A percentile compares a stretch with the other conserved stretches of the same genome.
phyloP scores from a whole-genome alignment of 2,329 filamentous ascomycete genomes.

The Phyllosticta citribraziliensis region DNA sequence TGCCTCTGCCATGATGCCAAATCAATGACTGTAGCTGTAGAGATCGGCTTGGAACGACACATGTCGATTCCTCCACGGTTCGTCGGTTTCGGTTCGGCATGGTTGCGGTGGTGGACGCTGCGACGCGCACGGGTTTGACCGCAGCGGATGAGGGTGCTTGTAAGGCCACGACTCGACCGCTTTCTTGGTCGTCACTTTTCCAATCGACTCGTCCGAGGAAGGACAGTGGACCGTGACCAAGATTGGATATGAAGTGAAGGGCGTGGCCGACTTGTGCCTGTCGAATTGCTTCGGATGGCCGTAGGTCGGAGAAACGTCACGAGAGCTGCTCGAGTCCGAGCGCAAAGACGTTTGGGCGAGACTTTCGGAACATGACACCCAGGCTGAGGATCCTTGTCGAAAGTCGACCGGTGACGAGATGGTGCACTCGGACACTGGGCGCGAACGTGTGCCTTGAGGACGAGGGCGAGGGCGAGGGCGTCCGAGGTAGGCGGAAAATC shows the following conservation, averaged over 20 bases:
- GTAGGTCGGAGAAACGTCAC: not conserved
- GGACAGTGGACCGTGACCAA: slow-evolving; percentile 4
- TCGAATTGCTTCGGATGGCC: not conserved
- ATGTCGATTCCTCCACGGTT: slow-evolving; percentile 2
- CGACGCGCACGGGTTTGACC: slow-evolving; percentile 3
- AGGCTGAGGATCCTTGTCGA: not conserved
- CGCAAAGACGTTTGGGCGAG: not conserved
- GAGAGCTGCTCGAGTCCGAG: not conserved
- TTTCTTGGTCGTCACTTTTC: not conserved
- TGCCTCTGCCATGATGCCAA: not conserved
- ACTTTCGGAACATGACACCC: not conserved
- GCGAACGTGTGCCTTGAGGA: not conserved
- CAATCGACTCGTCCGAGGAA: not conserved
- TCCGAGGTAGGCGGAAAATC: not conserved
- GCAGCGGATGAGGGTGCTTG: slow-evolving; percentile 5
- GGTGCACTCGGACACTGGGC: not conserved
- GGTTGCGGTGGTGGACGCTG: not conserved
- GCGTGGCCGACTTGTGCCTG: not conserved
- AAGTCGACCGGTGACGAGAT: slow-evolving; percentile 1
- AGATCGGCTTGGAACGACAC: not conserved
- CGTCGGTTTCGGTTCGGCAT: not conserved
- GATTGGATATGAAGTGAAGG: not conserved
- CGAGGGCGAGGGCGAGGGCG: not conserved
- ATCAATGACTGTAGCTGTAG: not conserved
- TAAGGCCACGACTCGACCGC: not conserved